Percentiles rank a stretch among this genome's conserved stretches.
Evolutionary conservation across 306 rosid species (phyloP).

Genomic region (Fragaria ananassa): DNA sequence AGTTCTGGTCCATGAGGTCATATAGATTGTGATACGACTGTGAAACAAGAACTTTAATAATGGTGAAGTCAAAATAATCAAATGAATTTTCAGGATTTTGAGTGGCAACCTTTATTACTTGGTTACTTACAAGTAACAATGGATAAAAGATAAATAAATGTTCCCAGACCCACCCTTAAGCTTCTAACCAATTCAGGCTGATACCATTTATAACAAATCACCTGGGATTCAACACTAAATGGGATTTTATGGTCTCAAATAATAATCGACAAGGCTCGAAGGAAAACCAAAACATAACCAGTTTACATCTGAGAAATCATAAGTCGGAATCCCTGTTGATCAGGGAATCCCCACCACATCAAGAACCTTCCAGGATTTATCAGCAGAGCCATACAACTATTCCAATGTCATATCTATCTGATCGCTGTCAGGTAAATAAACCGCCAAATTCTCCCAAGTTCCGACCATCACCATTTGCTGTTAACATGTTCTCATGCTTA

Average conservation of each 20-base stretch:
- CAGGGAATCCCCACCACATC: not conserved
- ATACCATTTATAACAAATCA: no score
- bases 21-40: not conserved
- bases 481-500: not conserved
- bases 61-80: not conserved
- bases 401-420: not conserved
- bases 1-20: not conserved
- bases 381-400: not conserved
- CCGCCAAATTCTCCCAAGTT: not conserved
- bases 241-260: no score
- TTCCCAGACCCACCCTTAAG: not conserved
- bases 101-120: not conserved
- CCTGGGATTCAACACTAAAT: not conserved
- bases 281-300: not conserved
- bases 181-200: not conserved
- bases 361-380: not conserved
- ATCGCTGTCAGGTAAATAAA: no score
- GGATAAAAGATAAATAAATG: not conserved
- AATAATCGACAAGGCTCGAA: not conserved
- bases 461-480: not conserved
- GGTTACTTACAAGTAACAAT: not conserved
- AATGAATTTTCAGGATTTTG: not conserved
- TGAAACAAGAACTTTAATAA: not conserved
- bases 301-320: not conserved
- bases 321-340: not conserved